phyloP scores from a whole-genome alignment of 2,329 filamentous ascomycete genomes.

The Colletotrichum caudatum region DNA sequence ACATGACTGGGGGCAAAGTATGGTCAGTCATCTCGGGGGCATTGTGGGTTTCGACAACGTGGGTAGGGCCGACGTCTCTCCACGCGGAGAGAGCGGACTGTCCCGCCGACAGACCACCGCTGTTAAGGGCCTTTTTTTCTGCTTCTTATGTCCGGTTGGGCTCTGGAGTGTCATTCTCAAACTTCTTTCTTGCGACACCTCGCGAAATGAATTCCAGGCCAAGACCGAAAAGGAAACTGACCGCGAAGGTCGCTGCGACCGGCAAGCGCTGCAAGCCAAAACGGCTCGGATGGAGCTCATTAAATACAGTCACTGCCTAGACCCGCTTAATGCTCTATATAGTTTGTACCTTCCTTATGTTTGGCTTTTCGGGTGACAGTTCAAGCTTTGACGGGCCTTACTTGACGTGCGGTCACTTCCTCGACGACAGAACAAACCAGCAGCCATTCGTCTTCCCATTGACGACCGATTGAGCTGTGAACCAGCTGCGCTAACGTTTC shows the following conservation, averaged over 20 bases:
- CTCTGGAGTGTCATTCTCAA: constrained; percentile 18
- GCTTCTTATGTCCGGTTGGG: constrained; percentile 8
- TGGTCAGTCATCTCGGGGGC: constrained; percentile 37
- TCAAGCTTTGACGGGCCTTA: not conserved
- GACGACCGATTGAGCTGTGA: not conserved
- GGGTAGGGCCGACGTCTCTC: constrained; percentile 39
- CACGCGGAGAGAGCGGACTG: constrained; percentile 31
- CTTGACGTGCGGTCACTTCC: not conserved
- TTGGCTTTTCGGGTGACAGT: not conserved
- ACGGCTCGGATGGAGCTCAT: not conserved
- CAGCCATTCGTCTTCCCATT: not conserved
- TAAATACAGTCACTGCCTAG: not conserved
- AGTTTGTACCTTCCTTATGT: not conserved
- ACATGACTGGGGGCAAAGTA: constrained; percentile 17
- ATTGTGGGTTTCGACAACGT: constrained; percentile 36
- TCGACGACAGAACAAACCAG: not conserved
- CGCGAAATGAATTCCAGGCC: constrained; percentile 16
- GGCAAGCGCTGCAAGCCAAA: not conserved
- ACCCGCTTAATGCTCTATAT: not conserved
- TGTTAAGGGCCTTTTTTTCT: constrained; percentile 13
- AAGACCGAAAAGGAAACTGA: not conserved
- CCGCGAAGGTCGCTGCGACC: too few species aligned
- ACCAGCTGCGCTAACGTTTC: not conserved
- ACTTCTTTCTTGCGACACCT: not conserved
- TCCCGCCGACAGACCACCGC: not conserved